phyloP scores from a whole-genome alignment of 2,329 filamentous ascomycete species.

The Cryphonectria carpinicola region DNA sequence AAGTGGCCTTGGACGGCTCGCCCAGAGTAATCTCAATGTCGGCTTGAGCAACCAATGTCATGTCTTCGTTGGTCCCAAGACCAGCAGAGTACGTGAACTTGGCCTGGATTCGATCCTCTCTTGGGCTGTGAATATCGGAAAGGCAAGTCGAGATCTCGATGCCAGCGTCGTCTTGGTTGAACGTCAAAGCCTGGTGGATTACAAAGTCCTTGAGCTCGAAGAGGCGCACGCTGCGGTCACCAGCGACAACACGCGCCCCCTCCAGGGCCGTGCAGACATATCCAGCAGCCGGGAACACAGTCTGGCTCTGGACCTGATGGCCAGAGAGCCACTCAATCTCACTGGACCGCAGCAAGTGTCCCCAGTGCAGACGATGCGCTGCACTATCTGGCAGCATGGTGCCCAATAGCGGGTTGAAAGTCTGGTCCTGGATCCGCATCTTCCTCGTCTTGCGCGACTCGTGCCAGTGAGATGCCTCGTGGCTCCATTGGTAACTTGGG shows the following conservation, averaged over 20 bases:
- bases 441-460: constrained; percentile 23
- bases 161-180: background rate
- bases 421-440: constrained; percentile 1
- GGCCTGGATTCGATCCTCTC: background rate
- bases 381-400: background rate
- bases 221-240: background rate
- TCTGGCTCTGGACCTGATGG: constrained; percentile 40
- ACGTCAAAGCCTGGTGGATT: constrained; percentile 4
- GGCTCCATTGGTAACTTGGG: constrained; percentile 24
- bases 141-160: background rate
- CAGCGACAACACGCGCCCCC: constrained; percentile 20
- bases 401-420: constrained; percentile 20
- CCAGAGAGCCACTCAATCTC: constrained; percentile 44
- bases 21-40: constrained; percentile 1
- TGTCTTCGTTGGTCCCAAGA: background rate
- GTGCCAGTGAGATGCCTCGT: constrained; percentile 17
- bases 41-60: background rate
- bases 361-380: constrained; percentile 31
- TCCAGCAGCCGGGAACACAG: constrained; percentile 42
- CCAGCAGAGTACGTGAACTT: constrained; percentile 10
- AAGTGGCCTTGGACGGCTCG: background rate
- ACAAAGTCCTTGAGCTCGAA: constrained; percentile 25
- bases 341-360: constrained; percentile 31
- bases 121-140: background rate
- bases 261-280: constrained; percentile 33